These are phyloP conservation scores for Rhodotorula sphaerocarpa DNA, from an alignment of 768 basidiomycete genomes.

Conservation along the genomic window DNA sequence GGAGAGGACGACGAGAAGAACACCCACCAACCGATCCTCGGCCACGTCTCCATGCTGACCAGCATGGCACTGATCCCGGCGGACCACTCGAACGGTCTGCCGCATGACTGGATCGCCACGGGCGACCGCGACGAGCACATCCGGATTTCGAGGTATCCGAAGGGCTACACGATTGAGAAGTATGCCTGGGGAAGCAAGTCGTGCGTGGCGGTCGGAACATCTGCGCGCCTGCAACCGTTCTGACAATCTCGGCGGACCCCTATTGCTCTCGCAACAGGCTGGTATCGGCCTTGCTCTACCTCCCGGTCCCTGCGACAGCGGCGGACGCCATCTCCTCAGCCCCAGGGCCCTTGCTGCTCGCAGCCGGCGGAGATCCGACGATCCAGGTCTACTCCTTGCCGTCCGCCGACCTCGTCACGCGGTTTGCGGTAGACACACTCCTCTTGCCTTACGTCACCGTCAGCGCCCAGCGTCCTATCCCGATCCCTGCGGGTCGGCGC, in stretches of 20 bases:
- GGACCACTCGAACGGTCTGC: slow-evolving; percentile 33
- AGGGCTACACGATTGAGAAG: slow-evolving; percentile 73
- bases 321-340: neutral
- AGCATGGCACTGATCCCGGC: slow-evolving; percentile 60
- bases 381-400: slow-evolving; percentile 76
- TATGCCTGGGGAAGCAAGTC: slow-evolving; percentile 78
- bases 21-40: slow-evolving; percentile 51
- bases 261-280: too few relatives aligned
- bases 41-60: slow-evolving; percentile 81
- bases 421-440: slow-evolving; percentile 17
- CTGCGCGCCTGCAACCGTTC: neutral
- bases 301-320: neutral
- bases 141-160: slow-evolving; percentile 78
- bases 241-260: neutral
- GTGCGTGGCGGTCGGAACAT: slow-evolving; percentile 46
- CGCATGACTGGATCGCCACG: slow-evolving; percentile 61
- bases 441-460: slow-evolving; percentile 14
- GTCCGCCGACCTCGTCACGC: slow-evolving; percentile 35
- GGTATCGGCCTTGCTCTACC: slow-evolving; percentile 33
- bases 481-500: slow-evolving; percentile 9
- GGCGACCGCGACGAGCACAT: slow-evolving; percentile 95
- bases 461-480: slow-evolving; percentile 12
- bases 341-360: slow-evolving; percentile 51
- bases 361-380: slow-evolving; percentile 76
- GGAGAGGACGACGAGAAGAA: neutral